These are phyloP conservation scores for Rhizopogon hawkerae DNA, from an alignment of 1,284 basidiomycete species.

Conservation along the genomic window DNA sequence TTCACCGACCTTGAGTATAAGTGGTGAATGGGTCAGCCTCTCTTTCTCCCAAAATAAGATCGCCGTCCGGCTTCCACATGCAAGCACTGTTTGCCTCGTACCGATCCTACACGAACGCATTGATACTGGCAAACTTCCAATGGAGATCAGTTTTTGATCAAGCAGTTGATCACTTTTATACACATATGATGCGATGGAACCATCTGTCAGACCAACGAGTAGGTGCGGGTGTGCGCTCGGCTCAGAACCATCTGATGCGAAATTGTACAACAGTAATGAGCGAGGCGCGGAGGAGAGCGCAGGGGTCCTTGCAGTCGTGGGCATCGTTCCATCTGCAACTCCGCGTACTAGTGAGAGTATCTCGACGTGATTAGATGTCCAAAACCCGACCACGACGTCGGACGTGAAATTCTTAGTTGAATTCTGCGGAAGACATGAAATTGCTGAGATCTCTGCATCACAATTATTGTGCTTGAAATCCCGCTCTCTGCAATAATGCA, in stretches of 20 bases:
- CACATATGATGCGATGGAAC: constrained; percentile 59
- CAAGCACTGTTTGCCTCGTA: constrained; percentile 49
- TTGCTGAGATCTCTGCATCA: constrained; percentile 49
- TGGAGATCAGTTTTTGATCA: constrained; percentile 49
- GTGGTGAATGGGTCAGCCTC: constrained; percentile 58
- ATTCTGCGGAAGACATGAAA: constrained; percentile 54
- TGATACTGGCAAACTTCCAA: constrained; percentile 65
- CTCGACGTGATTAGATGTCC: constrained; percentile 61
- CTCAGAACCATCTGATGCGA: constrained; percentile 35
- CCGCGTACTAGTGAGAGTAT: constrained; percentile 40
- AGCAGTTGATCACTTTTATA: constrained; percentile 37
- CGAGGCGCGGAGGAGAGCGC: constrained; percentile 54
- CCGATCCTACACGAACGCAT: constrained; percentile 46
- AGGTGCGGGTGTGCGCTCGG: constrained; percentile 45
- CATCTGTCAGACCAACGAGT: constrained; percentile 75
- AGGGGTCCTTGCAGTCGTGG: constrained; percentile 36
- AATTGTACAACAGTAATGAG: constrained; percentile 64
- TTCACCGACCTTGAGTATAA: constrained; percentile 60
- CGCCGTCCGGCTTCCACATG: constrained; percentile 54
- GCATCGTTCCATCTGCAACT: constrained; percentile 28
- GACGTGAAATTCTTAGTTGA: constrained; percentile 37
- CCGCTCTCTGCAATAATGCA: constrained; percentile 5
- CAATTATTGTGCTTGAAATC: constrained; percentile 16
- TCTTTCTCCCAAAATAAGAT: constrained; percentile 63
- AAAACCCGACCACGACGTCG: constrained; percentile 63